Base-by-base conservation (phyloP, 1,284 basidiomycete species). In the Cystobasidium pallidum region DNA sequence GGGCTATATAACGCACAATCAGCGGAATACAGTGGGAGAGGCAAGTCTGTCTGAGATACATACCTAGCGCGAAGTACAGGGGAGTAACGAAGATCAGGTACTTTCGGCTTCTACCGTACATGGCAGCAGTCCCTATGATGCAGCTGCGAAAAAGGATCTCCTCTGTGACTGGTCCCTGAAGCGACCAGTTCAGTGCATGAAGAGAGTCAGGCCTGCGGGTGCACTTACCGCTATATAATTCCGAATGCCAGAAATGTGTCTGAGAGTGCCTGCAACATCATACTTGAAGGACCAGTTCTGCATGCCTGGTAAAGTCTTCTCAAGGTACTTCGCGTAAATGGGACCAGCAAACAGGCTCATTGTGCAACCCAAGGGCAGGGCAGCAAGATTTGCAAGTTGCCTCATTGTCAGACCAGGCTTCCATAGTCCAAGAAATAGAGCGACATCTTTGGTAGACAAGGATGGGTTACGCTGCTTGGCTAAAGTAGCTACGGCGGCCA, bases 141-240 rank as follows among this genome's bases (percentile, higher is more conserved):
- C 91, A 94, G 0, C 89, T 88, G 30, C 96, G 85, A 80, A 97
- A 99, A 2, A 94, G 91, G 28, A 97, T 77, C 80, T 99, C 95
- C 82, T 99, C 95, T 0, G 94, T 94, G 39, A 93, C 80, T 0
- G 95, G 95, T 0, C 87, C 94, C 91, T 94, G 75, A 0, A 39
- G 59, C 8, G 15, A 28, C 6, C 6, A 15, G 4, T 24, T 51
- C 49, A 51, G 49, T 28, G 21, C 61, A 19, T 26, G 24, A 34
- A 17, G 36, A n/a, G 43, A 15, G 43, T 15, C 26, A n/a, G 58
- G 32, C 17, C 21, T 70, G 57, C 55, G 32, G 45, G 45, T 19
- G 7, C 17, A 85, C 89, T 71, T 77, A 92, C 93, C 34, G 90
- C 81, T 43, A 91, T 76, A 78, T 88, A 93, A 80, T 94, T 97